Conservation (phyloP, 441 rosid species). For the Hura crepitans region DNA sequence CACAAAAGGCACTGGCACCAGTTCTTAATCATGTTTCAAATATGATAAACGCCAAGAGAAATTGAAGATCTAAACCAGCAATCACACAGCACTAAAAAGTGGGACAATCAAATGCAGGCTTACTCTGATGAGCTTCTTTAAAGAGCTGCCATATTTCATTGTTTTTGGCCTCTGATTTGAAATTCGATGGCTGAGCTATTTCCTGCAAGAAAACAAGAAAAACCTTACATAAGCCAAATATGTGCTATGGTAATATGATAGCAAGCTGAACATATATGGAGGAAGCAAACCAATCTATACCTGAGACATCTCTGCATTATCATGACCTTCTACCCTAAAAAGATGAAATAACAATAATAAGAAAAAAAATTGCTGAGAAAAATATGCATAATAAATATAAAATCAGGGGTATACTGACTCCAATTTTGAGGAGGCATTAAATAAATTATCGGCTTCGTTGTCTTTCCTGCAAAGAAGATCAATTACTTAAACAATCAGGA, state of each 20-base stretch:
- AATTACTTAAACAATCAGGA: background rate
- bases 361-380: background rate
- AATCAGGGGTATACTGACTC: constrained; percentile 27
- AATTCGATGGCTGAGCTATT: constrained; percentile 28
- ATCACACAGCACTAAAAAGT: background rate
- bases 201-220: constrained; percentile 33
- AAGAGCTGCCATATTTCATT: constrained; percentile 59
- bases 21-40: background rate
- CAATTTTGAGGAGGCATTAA: constrained; percentile 25
- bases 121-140: constrained; percentile 76
- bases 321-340: constrained; percentile 43
- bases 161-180: constrained; percentile 31
- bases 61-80: background rate
- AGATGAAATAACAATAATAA: constrained; percentile 10
- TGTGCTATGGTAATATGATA: background rate
- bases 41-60: background rate
- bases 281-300: constrained; percentile 25
- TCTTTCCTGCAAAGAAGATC: constrained; percentile 32
- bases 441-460: constrained; percentile 32
- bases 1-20: constrained; percentile 3
- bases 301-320: constrained; percentile 36
- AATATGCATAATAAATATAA: background rate
- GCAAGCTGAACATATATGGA: background rate
- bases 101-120: constrained; percentile 3
- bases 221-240: background rate